Conservation (phyloP, 1,139 yeast species). For the Diutina scorzettiae region DNA sequence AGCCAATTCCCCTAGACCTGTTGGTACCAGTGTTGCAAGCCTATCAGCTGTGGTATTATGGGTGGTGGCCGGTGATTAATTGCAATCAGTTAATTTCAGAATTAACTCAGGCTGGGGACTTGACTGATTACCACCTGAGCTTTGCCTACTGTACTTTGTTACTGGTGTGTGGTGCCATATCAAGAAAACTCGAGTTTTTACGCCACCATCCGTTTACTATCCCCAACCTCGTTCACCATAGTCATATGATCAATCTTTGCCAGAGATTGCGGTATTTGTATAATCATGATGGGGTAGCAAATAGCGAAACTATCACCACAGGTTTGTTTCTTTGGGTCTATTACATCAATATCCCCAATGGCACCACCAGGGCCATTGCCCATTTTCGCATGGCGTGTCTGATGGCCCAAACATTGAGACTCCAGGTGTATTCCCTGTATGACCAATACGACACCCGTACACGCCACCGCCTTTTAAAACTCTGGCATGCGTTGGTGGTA, state of each 20-base stretch:
- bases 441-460: conserved; percentile 19
- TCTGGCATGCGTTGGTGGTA: conserved; percentile 24
- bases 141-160: neutral
- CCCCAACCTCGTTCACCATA: neutral
- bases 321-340: conserved; percentile 29
- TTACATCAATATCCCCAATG: conserved; percentile 21
- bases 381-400: conserved; percentile 30
- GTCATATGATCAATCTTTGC: neutral
- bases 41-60: neutral
- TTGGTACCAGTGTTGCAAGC: neutral
- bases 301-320: conserved; percentile 9
- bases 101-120: neutral
- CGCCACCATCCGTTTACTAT: neutral
- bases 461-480: conserved; percentile 22
- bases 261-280: neutral
- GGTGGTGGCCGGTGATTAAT: conserved; percentile 4
- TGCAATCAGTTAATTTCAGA: neutral
- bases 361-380: conserved; percentile 18
- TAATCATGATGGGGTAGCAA: neutral
- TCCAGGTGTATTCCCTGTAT: conserved; percentile 22
- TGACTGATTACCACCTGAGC: neutral
- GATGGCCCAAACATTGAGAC: conserved; percentile 24
- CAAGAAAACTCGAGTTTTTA: conserved; percentile 1
- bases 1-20: neutral
- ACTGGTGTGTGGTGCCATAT: neutral